Base-by-base conservation (phyloP, 1,284 basidiomycete species). In the Macrocystidia cucumis region DNA sequence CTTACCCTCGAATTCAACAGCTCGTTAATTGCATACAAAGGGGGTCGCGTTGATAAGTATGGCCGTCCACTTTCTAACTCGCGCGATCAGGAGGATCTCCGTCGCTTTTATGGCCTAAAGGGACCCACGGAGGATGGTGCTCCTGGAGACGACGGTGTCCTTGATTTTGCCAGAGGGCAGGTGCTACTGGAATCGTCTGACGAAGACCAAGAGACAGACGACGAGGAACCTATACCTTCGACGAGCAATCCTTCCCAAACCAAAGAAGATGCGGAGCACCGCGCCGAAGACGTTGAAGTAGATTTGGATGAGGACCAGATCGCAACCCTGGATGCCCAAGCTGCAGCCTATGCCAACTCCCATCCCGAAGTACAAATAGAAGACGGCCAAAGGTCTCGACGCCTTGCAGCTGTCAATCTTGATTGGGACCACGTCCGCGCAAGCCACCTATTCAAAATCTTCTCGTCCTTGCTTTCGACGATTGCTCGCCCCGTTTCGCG, bases 341-440 rank as follows among this genome's bases (percentile, higher is more conserved):
- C 79, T 17, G 70, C 72, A 13, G 73, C 66, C 5, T 83, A 81
- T 43, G 55, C 67, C n/a, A 57, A 71, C 42, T 60, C 62, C 8
- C 62, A 74, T 35, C 57, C 60, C 12, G 52, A 61, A 9, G 37
- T 50, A 20, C 25, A 41, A 5, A 35, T 39, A 26, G 43, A 37
- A n/a, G 60, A 60, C 17, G 55, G 45, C 2, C 55, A 63, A n/a
- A 67, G 67, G n/a, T 90, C 89, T 1, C 72, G 67, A 30, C 74
- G 95, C 9, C 62, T 98, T 4, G 96, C 95, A 0, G 78, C 87
- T 18, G 95, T 99, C 47, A 98, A 98, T 56, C 74, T 98, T 41
- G 96, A 99, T 62, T 99, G 96, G 96, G 96, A 98, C 59, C 78
- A 98, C 60, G 78, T 98, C 37, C 84, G 87, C 32, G 91, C 95